These are phyloP conservation scores for Sordariomycetes sp. DNA, from an alignment of 2,329 filamentous ascomycete species.

Conservation along the genomic window DNA sequence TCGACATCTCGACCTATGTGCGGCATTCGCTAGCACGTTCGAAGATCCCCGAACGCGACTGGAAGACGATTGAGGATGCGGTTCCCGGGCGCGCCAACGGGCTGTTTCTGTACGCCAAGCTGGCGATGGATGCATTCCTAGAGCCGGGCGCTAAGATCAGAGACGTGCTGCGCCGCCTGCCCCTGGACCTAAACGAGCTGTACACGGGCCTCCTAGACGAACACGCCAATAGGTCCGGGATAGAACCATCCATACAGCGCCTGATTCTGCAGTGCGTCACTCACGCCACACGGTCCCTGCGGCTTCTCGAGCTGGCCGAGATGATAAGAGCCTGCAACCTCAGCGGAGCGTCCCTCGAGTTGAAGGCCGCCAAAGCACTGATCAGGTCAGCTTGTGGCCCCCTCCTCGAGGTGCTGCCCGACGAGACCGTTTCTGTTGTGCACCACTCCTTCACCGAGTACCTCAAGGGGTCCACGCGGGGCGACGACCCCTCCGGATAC, in stretches of 20 bases:
- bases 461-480: slow-evolving; percentile 12
- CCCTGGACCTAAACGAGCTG: slow-evolving; percentile 24
- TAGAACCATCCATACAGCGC: slow-evolving; percentile 20
- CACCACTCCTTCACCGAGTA: slow-evolving; percentile 40
- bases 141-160: slow-evolving; percentile 13
- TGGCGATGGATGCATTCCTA: slow-evolving; percentile 27
- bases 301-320: slow-evolving; percentile 28
- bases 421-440: slow-evolving; percentile 32
- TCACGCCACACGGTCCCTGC: slow-evolving; percentile 26
- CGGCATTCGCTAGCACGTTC: slow-evolving; percentile 9
- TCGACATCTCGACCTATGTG: slow-evolving; percentile 28
- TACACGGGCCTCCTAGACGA: slow-evolving; percentile 28
- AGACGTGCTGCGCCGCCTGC: slow-evolving; percentile 19
- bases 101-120: slow-evolving; percentile 31
- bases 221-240: slow-evolving; percentile 20
- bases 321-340: slow-evolving; percentile 14
- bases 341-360: slow-evolving; percentile 3
- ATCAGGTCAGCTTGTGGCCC: slow-evolving; percentile 29
- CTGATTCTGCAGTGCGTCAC: slow-evolving; percentile 28
- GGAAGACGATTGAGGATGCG: slow-evolving; percentile 14
- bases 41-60: slow-evolving; percentile 10
- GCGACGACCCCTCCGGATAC: slow-evolving; percentile 6
- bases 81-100: slow-evolving; percentile 26
- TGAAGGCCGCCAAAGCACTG: slow-evolving; percentile 22
- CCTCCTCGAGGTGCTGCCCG: slow-evolving; percentile 30